Evolutionary conservation across 169 alveolate genomes (phyloP).

Genomic region (Cryptosporidium meleagridis): DNA sequence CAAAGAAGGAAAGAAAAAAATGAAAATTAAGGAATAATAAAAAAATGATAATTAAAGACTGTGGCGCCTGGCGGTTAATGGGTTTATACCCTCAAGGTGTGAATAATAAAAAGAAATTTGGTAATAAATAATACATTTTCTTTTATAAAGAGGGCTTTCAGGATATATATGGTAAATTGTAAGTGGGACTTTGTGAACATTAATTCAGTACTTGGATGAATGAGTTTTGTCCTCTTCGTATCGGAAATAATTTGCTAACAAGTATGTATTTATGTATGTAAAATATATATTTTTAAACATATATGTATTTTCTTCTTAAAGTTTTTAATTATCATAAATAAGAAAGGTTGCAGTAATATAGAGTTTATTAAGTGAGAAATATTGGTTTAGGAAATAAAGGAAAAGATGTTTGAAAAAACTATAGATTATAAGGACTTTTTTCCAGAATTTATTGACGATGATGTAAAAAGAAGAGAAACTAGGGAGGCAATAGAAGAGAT

Average conservation of each 20-base stretch:
- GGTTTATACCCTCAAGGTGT: background rate
- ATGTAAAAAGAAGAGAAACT: conserved; percentile 25
- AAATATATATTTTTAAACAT: no score
- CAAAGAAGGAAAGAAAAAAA: no score
- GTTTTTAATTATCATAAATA: background rate
- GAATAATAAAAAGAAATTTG: background rate
- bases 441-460: conserved; percentile 43
- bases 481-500: conserved; percentile 29
- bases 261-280: no score
- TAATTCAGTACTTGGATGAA: background rate
- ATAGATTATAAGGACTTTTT: conserved; percentile 49
- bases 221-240: background rate
- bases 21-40: no score
- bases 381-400: background rate
- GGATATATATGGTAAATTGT: no score
- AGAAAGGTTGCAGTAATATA: background rate
- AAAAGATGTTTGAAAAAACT: conserved; percentile 48
- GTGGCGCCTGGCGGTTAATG: background rate
- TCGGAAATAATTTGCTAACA: no score
- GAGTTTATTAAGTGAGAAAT: background rate
- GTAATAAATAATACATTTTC: no score
- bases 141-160: no score
- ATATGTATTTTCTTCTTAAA: no score
- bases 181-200: background rate
- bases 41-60: background rate